Base-by-base conservation (phyloP, 371 early-diverging fungal species). In the Apophysomyces trapeziformis region DNA sequence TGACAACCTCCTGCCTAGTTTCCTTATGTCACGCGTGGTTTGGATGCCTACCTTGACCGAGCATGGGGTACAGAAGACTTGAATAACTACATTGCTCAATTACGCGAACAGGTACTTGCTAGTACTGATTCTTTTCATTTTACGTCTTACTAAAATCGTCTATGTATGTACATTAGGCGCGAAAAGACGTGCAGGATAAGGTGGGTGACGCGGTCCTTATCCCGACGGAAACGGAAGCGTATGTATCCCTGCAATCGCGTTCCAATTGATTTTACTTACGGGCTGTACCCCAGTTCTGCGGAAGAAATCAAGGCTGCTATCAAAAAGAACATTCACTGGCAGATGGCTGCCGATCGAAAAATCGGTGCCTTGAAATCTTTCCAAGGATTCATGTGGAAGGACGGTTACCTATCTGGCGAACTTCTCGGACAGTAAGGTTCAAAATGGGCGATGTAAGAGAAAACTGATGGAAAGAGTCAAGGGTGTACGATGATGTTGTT, bases 311-410 rank as follows among this genome's bases (percentile, higher is more conserved):
- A 86, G 35, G 72, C 74, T 12, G 85, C 90, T 18, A 79, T 95
- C 13, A 78, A 87, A 7, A 75, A 81, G 38, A 92, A 90, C 63
- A 85, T 96, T 38, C 63, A 70, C 6, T 93, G 92, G 93, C 93
- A 93, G 73, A 95, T 98, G 94, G 66, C 72, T 18, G 75, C 74
- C 1, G 96, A 98, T 70, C 87, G 95, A 41, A 93, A 98, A 72
- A 89, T 92, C 54, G 94, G 90, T 2, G 89, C 96, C 0, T 73
- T 98, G 7, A 98, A 98, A 73, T 83, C 89, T 0, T 90, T 98
- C 64, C 98, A 98, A 78, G 98, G 98, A 7, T 93, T 84, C 69
- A 94, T 98, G 89, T 98, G 98, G 98, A 80, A 87, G 63, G 86
- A 82, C 61, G 98, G 94, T 0, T 98, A 92, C 71, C 86, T 85